Base-by-base conservation (phyloP, 768 basidiomycete species). In the Mycena amicta region DNA sequence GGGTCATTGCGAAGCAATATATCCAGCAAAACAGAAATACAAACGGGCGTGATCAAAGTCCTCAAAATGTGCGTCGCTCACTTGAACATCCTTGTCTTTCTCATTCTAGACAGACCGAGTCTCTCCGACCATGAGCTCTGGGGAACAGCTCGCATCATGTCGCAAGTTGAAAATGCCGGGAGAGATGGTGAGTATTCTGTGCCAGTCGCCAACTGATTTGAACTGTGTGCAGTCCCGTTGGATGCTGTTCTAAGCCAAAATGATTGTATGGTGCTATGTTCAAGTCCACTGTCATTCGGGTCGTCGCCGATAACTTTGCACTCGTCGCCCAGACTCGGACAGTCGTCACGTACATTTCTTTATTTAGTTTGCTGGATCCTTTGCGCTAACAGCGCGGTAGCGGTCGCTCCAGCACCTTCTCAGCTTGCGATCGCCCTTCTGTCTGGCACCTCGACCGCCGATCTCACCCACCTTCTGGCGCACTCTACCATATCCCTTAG, bases 391-490 rank as follows among this genome's bases (percentile, higher is more conserved):
- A n/a, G n/a, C n/a, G n/a, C 45, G n/a, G 41, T 41, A 18, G 15
- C 16, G 50, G 13, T 16, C 16, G 28, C 23, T 33, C 53, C 33
- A 28, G 5, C 16, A 18, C 29, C 56, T 25, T 18, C 16, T 5
- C 30, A 33, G 13, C 30, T 62, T n/a, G 61, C 53, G 16, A 29
- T 20, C 37, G 80, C 86, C 13, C 75, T 89, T 46, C 75, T 81
- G 27, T 77, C 82, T 2, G 77, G 81, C 46, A 75, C 71, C 56
- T 79, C 83, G n/a, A 74, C 84, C 28, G 73, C 81, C 11, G 90
- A 92, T 66, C 71, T 91, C 31, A 75, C 80, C 22, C 87, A 88
- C 66, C 62, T 76, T 25, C 74, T 92, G 29, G 75, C 83, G 5
- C 68, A 71, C 27, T 73, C 79, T 18, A 68, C 77, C 2, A 69